Evolutionary conservation across 106 monocot genomes (phyloP), one percentile per base, ranked within the genome.

Genomic region (Xerophyta viscosa): DNA sequence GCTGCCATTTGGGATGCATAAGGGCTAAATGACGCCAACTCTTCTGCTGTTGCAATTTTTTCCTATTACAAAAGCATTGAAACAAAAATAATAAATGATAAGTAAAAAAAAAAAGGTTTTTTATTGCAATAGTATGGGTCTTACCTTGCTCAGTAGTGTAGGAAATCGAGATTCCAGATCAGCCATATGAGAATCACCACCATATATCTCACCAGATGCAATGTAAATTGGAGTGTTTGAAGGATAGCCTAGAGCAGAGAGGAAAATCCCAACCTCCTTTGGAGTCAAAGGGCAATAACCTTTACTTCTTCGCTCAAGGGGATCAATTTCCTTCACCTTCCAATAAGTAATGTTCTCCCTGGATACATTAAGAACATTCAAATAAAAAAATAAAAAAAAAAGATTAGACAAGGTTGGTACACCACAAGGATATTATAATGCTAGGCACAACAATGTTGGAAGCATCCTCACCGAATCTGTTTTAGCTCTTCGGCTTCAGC

Each of bases 1-100:
- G 96, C 96, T 14, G 96, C 96, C 89, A 98, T 76, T 72, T 98
- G 96, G 47, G 96, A 79, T 44, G 96, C 89, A 46, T 82, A 71
- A 33, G 53, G 57, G 24, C 71, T 66, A 30, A 89, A 98, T n/a
- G 85, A 81, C 51, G 66, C 62, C 4, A 98, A 65, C 46, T 98
- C 96, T 10, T 79, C 82, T 22, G 66, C 65, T 23, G 85, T 78
- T 24, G 79, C 73, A 45, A 98, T 29, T 41, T 65, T 86, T 74
- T 83, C 87, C 93, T 93, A n/a, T 8, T 7, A 39, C 10, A 39
- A 39, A 7, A 33, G 33, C 33, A 33, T 6, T 33, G 33, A 11
- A 33, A 33, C 33, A 33, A 6, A 33, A n/a, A n/a, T n/a, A n/a
- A n/a, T n/a, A n/a, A n/a, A n/a, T n/a, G n/a, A n/a, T n/a, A n/a